Percentiles rank a stretch among this genome's conserved stretches.
phyloP scores from a whole-genome alignment of 1,139 yeast genomes.

The Candida albicans region DNA sequence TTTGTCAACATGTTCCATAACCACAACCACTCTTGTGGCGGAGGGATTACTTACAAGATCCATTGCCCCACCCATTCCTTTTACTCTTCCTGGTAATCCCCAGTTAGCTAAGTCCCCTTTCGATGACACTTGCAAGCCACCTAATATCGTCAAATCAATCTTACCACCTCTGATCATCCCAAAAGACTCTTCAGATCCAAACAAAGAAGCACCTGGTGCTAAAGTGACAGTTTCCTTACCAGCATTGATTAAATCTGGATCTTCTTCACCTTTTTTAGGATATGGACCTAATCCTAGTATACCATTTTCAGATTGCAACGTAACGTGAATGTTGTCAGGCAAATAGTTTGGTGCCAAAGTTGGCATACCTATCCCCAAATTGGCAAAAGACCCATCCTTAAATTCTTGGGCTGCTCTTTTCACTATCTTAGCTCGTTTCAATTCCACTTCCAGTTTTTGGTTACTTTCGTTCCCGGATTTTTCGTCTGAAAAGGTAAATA shows the following conservation, averaged over 20 bases:
- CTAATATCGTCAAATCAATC: conserved; percentile 45
- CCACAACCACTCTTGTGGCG: conserved; percentile 47
- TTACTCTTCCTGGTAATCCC: conserved; percentile 52
- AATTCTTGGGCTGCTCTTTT: conserved; percentile 48
- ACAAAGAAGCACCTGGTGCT: conserved; percentile 45
- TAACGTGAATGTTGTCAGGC: conserved; percentile 36
- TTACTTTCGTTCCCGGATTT: conserved; percentile 12
- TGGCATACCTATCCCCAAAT: conserved; percentile 53
- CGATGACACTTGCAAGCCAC: conserved; percentile 50
- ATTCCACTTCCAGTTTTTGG: conserved; percentile 17
- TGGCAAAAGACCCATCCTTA: conserved; percentile 41
- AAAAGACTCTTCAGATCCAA: conserved; percentile 52
- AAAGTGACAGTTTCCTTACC: conserved; percentile 54
- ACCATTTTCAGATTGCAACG: conserved; percentile 51
- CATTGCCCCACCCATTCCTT: conserved; percentile 62
- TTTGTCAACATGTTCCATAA: conserved; percentile 50
- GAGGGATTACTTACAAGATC: conserved; percentile 50
- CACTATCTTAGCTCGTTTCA: conserved; percentile 37
- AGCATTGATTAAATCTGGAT: conserved; percentile 50
- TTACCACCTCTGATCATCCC: conserved; percentile 52
- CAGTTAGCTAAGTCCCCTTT: conserved; percentile 53
- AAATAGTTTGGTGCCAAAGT: conserved; percentile 47
- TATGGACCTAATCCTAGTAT: conserved; percentile 51
- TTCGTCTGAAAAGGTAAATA: conserved; percentile 20
- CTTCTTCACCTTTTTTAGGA: conserved; percentile 44